These are phyloP conservation scores for Potentilla sterilis DNA, from an alignment of 306 rosid genomes.

Conservation along the genomic window DNA sequence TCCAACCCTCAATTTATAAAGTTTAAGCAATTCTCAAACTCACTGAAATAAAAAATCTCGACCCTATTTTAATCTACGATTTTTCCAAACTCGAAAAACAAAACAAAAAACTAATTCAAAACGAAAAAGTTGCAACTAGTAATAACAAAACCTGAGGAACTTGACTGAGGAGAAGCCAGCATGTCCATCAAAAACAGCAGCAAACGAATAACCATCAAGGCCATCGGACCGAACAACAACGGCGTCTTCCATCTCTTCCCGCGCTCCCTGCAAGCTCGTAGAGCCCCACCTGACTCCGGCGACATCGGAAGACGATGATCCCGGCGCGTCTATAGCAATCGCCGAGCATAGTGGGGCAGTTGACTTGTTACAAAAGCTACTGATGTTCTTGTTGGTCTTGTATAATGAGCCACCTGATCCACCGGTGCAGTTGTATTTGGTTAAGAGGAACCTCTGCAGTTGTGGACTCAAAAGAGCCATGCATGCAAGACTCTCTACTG, in stretches of 20 bases:
- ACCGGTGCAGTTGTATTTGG: constrained; percentile 36
- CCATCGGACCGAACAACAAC: constrained; percentile 58
- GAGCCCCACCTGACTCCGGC: constrained; percentile 81
- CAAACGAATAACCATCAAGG: constrained; percentile 69
- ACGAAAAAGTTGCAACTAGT: not conserved
- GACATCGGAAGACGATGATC: constrained; percentile 48
- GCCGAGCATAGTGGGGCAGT: constrained; percentile 63
- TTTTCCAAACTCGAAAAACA: not conserved
- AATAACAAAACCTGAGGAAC: constrained; percentile 60
- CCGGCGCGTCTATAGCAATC: constrained; percentile 80
- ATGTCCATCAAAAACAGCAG: constrained; percentile 96
- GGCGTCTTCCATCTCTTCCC: constrained; percentile 95
- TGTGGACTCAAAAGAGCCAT: constrained; percentile 87
- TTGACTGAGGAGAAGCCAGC: constrained; percentile 79
- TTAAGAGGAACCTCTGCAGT: constrained; percentile 54
- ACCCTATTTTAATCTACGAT: too few relatives aligned
- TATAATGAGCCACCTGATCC: constrained; percentile 19
- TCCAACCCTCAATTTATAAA: not conserved
- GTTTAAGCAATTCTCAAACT: not conserved
- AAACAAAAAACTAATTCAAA: not conserved
- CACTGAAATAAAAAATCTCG: too few relatives aligned
- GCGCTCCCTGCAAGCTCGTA: constrained; percentile 66
- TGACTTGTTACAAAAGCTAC: constrained; percentile 20
- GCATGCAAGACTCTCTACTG: not conserved
- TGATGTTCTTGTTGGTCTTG: constrained; percentile 29